A percentile compares a stretch with the other conserved stretches of the same genome.
phyloP scores from a whole-genome alignment of 2,329 filamentous ascomycete species.

The Penicillium oxalicum region DNA sequence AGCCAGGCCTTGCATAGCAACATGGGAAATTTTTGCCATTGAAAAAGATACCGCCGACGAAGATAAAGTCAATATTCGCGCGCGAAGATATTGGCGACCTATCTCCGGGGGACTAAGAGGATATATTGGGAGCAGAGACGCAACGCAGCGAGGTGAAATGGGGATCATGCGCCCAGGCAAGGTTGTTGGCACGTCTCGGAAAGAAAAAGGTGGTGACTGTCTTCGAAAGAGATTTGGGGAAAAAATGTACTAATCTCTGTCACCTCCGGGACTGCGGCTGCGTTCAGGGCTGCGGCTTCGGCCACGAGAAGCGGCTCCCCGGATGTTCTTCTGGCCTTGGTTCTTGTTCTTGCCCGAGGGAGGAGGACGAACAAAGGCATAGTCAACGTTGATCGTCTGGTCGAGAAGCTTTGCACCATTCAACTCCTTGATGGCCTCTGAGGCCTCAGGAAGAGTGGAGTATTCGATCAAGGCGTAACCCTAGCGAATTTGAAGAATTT shows the following conservation, averaged over 20 bases:
- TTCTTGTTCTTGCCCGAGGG: slow-evolving; percentile 41
- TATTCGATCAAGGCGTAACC: slow-evolving; percentile 64
- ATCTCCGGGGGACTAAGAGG: background rate
- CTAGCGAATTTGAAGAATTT: slow-evolving; percentile 31
- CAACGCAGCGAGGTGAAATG: no score
- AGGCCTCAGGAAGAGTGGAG: slow-evolving; percentile 57
- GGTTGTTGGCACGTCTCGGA: slow-evolving; percentile 9
- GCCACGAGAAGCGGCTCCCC: slow-evolving; percentile 31
- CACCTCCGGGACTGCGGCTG: slow-evolving; percentile 41
- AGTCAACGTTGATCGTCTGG: slow-evolving; percentile 60
- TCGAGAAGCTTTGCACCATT: slow-evolving; percentile 58
- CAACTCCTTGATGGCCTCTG: slow-evolving; percentile 56
- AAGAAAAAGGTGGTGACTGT: background rate
- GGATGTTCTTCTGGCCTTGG: slow-evolving; percentile 38
- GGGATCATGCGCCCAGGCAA: no score
- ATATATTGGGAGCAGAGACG: slow-evolving; percentile 1
- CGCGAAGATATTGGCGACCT: slow-evolving; percentile 2
- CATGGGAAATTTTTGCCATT: no score
- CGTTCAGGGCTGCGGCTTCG: slow-evolving; percentile 43
- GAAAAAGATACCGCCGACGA: slow-evolving; percentile 22
- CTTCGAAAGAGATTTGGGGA: no score
- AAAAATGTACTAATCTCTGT: slow-evolving; percentile 25
- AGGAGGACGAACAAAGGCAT: slow-evolving; percentile 59
- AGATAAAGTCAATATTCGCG: slow-evolving; percentile 7
- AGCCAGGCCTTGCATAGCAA: background rate